Evolutionary conservation across 257 asterid genomes (phyloP).

Genomic region (Euphrasia confusa): DNA sequence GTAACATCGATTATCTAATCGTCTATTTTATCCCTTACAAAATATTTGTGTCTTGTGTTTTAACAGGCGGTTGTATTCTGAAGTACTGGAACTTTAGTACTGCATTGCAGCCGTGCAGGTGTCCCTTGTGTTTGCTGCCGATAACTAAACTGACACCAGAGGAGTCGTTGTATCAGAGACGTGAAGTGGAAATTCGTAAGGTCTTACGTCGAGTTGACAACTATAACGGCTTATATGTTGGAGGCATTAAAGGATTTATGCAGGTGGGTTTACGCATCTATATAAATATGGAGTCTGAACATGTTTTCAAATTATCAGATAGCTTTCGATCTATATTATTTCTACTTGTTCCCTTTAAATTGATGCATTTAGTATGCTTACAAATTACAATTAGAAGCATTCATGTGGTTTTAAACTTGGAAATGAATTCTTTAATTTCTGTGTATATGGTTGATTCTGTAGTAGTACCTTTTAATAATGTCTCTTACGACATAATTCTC

Average conservation of each 20-base stretch:
- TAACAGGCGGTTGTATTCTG: constrained; percentile 68
- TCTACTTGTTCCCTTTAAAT: not conserved
- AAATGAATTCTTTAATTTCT: no score
- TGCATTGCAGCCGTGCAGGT: constrained; percentile 65
- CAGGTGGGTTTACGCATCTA: constrained; percentile 45
- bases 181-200: constrained; percentile 40
- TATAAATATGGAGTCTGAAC: constrained; percentile 7
- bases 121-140: constrained; percentile 74
- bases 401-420: no score
- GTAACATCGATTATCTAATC: not conserved
- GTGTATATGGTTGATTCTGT: not conserved
- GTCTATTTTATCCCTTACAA: not conserved
- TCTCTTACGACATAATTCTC: constrained; percentile 2
- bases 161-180: constrained; percentile 44
- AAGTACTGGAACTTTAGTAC: constrained; percentile 74
- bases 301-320: constrained; percentile 3
- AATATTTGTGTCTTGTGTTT: constrained; percentile 1
- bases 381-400: not conserved
- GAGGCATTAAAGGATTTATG: constrained; percentile 57
- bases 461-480: not conserved
- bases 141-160: constrained; percentile 60
- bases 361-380: constrained; percentile 4
- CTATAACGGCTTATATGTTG: constrained; percentile 66
- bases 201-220: constrained; percentile 43
- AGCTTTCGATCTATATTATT: not conserved